Conservation (phyloP, 2,329 filamentous ascomycete species). For the Exophiala alcalophila region DNA sequence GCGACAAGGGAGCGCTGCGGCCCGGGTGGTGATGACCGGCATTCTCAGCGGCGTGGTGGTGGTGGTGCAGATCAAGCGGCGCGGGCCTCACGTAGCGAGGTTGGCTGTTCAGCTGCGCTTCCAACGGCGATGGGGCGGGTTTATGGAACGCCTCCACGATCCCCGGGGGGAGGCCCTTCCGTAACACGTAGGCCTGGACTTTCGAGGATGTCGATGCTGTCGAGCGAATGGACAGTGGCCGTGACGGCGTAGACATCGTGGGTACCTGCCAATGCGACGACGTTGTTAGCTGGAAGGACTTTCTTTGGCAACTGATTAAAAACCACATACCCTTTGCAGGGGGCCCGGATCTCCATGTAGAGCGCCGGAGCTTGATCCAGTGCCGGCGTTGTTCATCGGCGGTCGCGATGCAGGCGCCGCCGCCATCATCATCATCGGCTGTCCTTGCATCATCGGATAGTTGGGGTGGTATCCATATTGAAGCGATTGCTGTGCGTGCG, state of each 20-base stretch:
- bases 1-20: slow-evolving; percentile 9
- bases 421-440: background rate
- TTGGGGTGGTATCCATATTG: slow-evolving; percentile 6
- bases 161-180: slow-evolving; percentile 20
- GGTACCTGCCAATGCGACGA: slow-evolving; percentile 13
- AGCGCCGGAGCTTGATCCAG: background rate
- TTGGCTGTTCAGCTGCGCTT: slow-evolving; percentile 12
- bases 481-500: slow-evolving; percentile 7
- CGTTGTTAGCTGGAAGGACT: too few relatives aligned
- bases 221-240: slow-evolving; percentile 23
- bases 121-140: slow-evolving; percentile 2
- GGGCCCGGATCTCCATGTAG: background rate
- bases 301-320: too few relatives aligned
- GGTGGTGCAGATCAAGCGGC: slow-evolving; percentile 1
- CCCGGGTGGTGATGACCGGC: too few relatives aligned
- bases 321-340: slow-evolving; percentile 7
- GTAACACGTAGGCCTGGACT: slow-evolving; percentile 14
- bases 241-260: slow-evolving; percentile 5
- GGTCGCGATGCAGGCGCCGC: slow-evolving; percentile 5
- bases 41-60: background rate
- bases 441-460: background rate
- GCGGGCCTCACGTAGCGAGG: slow-evolving; percentile 22
- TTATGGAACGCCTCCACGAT: slow-evolving; percentile 23
- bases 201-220: slow-evolving; percentile 19
- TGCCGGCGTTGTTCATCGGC: slow-evolving; percentile 1